These are phyloP conservation scores for Yamadazyma nakazawae DNA, from an alignment of 805 yeast species.

Conservation along the genomic window DNA sequence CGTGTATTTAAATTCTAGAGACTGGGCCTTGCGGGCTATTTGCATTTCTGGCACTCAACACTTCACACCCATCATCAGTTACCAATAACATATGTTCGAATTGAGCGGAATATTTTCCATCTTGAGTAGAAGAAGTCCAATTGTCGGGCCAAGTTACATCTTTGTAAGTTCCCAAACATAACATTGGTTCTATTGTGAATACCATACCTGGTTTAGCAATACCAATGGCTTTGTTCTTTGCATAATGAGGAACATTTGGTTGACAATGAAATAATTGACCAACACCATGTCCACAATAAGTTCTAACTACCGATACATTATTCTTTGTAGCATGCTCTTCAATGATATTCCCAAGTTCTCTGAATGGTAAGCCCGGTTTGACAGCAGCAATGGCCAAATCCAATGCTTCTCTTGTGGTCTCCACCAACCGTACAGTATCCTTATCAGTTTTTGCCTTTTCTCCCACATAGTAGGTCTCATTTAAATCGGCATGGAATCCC, in stretches of 20 bases:
- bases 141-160: constrained; percentile 95
- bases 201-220: constrained; percentile 94
- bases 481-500: constrained; percentile 92
- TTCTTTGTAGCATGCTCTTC: constrained; percentile 81
- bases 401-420: constrained; percentile 79
- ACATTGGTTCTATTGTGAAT: constrained; percentile 97
- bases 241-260: constrained; percentile 93
- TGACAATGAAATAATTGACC: constrained; percentile 84
- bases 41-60: constrained; percentile 76
- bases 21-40: constrained; percentile 88
- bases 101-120: constrained; percentile 89
- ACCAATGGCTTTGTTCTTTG: constrained; percentile 89
- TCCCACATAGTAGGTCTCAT: constrained; percentile 96
- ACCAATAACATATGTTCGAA: constrained; percentile 91
- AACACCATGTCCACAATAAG: constrained; percentile 93
- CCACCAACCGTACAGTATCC: constrained; percentile 85
- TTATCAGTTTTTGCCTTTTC: constrained; percentile 77
- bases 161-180: constrained; percentile 75
- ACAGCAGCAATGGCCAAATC: constrained; percentile 79
- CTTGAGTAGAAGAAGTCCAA: constrained; percentile 92
- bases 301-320: constrained; percentile 80
- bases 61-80: constrained; percentile 91
- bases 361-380: constrained; percentile 88
- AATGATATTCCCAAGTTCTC: constrained; percentile 82
- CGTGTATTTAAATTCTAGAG: constrained; percentile 40